Evolutionary conservation across 768 basidiomycete genomes (phyloP).

Genomic region (Suillus spraguei): DNA sequence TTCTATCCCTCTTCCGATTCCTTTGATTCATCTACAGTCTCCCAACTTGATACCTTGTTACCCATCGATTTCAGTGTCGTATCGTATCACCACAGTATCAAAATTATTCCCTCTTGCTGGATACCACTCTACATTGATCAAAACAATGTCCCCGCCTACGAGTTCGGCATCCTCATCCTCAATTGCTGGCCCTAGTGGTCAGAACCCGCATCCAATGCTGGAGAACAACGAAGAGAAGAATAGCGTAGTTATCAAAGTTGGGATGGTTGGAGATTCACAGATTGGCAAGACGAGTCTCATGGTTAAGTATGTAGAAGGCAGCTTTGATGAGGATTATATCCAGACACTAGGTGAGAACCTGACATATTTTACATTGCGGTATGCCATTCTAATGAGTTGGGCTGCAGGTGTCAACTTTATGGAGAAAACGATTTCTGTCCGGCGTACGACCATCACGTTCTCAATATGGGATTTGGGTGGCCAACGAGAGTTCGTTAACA

Average conservation of each 20-base stretch:
- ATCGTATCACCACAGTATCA: slow-evolving; percentile 6
- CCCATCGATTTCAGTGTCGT: slow-evolving; percentile 11
- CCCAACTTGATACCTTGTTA: slow-evolving; percentile 29
- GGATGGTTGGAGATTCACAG: slow-evolving; percentile 99
- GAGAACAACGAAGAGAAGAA: slow-evolving; percentile 79
- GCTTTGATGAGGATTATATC: slow-evolving; percentile 99
- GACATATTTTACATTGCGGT: background rate
- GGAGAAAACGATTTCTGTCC: slow-evolving; percentile 99
- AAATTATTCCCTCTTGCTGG: slow-evolving; percentile 9
- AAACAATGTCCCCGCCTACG: slow-evolving; percentile 51
- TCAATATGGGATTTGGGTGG: slow-evolving; percentile 99
- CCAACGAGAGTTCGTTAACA: slow-evolving; percentile 98
- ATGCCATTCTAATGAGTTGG: slow-evolving; percentile 16
- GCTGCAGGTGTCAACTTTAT: slow-evolving; percentile 92
- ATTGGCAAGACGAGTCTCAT: slow-evolving; percentile 99
- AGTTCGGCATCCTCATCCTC: slow-evolving; percentile 47
- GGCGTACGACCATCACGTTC: slow-evolving; percentile 98
- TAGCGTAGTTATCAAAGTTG: slow-evolving; percentile 96
- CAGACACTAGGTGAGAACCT: slow-evolving; percentile 87
- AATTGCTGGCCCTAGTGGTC: slow-evolving; percentile 53
- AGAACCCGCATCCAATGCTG: slow-evolving; percentile 48
- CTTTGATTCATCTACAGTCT: slow-evolving; percentile 26
- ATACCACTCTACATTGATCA: slow-evolving; percentile 21
- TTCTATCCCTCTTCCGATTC: slow-evolving; percentile 37
- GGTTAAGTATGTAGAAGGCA: slow-evolving; percentile 99